Conservation (phyloP, 768 basidiomycete species). For the Calocybe cyanea region DNA sequence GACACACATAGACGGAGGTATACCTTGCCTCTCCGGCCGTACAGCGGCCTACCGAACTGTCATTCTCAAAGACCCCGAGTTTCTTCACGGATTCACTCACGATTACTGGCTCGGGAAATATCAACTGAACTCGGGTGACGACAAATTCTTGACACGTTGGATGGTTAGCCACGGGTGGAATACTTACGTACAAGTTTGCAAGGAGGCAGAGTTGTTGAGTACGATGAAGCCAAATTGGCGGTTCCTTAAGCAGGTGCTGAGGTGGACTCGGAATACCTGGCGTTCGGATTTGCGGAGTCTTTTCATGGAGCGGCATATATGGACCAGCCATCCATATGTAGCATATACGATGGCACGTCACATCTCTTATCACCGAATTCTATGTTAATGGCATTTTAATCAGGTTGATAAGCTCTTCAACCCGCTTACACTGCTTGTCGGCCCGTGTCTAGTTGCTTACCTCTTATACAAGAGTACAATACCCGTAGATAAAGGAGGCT, state of each 20-base stretch:
- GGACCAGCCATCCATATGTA: slow-evolving; percentile 88
- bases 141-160: slow-evolving; percentile 94
- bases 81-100: slow-evolving; percentile 89
- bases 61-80: slow-evolving; percentile 93
- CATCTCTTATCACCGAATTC: slow-evolving; percentile 36
- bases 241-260: slow-evolving; percentile 88
- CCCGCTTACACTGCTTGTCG: slow-evolving; percentile 81
- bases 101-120: slow-evolving; percentile 94
- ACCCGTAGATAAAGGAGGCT: slow-evolving; percentile 62
- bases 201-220: slow-evolving; percentile 79
- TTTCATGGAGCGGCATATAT: slow-evolving; percentile 84
- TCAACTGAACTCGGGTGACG: slow-evolving; percentile 91
- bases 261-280: slow-evolving; percentile 97
- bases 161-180: slow-evolving; percentile 96
- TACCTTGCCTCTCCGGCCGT: slow-evolving; percentile 88
- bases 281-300: slow-evolving; percentile 82
- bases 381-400: background rate
- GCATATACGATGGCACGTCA: slow-evolving; percentile 86
- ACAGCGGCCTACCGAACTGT: slow-evolving; percentile 93
- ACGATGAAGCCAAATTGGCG: slow-evolving; percentile 98
- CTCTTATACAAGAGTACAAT: slow-evolving; percentile 79
- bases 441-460: slow-evolving; percentile 73
- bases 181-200: slow-evolving; percentile 89
- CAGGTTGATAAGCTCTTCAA: slow-evolving; percentile 85
- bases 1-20: slow-evolving; percentile 90